These are phyloP conservation scores for Barnettozyma sp. DNA, from an alignment of 805 yeast species.

Conservation along the genomic window DNA sequence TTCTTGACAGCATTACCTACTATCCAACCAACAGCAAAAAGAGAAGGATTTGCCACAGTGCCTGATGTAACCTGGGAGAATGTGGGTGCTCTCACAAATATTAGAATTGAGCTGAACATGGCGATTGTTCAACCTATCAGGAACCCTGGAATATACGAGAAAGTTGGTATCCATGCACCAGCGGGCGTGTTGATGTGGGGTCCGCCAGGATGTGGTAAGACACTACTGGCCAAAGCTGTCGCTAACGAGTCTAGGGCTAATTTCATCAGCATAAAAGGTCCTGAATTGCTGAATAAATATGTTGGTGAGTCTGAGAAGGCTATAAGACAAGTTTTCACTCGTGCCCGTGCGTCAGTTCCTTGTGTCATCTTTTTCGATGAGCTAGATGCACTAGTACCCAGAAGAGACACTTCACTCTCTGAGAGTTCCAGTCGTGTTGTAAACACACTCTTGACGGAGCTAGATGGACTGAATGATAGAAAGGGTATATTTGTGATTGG, in stretches of 20 bases:
- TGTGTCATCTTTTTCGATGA: conserved; percentile 95
- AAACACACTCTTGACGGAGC: conserved; percentile 86
- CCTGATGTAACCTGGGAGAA: conserved; percentile 96
- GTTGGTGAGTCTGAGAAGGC: conserved; percentile 96
- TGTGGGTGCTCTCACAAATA: conserved; percentile 80
- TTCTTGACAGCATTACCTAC: conserved; percentile 82
- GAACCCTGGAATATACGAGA: conserved; percentile 80
- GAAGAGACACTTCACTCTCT: conserved; percentile 80
- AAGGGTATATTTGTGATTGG: conserved; percentile 92
- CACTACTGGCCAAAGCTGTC: conserved; percentile 92
- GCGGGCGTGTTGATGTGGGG: conserved; percentile 98
- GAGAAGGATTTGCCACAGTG: conserved; percentile 98
- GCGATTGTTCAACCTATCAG: conserved; percentile 96
- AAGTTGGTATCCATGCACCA: conserved; percentile 93
- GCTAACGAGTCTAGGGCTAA: conserved; percentile 97
- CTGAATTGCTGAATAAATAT: conserved; percentile 87
- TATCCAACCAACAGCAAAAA: conserved; percentile 93
- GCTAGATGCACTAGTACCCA: conserved; percentile 90
- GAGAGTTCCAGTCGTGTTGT: conserved; percentile 93
- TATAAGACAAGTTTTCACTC: conserved; percentile 83
- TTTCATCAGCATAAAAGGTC: conserved; percentile 93
- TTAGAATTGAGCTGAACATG: conserved; percentile 89
- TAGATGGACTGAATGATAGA: conserved; percentile 91
- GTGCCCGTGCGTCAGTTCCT: conserved; percentile 91
- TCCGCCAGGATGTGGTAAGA: conserved; percentile 99